Base-by-base conservation (phyloP, 2,329 filamentous ascomycete species). In the Chaetomium strumarium region DNA sequence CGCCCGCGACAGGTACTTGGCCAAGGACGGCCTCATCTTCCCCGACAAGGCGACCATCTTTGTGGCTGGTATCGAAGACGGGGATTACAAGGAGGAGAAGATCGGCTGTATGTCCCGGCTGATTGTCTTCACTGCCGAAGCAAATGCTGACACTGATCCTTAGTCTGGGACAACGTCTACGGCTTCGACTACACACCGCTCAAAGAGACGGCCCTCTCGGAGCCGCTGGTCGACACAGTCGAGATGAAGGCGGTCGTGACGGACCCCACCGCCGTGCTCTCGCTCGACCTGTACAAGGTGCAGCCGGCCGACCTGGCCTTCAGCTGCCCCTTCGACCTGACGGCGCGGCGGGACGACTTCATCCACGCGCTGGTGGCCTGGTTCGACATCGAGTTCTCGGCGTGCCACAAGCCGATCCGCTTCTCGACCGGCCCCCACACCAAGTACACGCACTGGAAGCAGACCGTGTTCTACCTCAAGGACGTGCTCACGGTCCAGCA, bases 381-480 rank as follows among this genome's bases (percentile, higher is more conserved):
- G 93, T 99, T 99, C 75, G 93, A 99, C 69, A 97, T 99, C 64
- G 92, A 97, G 67, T 99, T 99, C 75, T 88, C 88, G 47, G 91
- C 90, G 55, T 97, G 93, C 81, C 93, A 99, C 81, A 97, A 97
- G 81, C 88, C 90, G 31, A 90, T 99, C 67, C 83, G 85, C 67
- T 99, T 99, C 80, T 95, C 89, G 49, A 99, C 93, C 16, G 93
- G 93, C 19, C 93, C 93, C 29, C 93, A 97, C 74, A 95, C 92
- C 64, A 97, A 96, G 76, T 97, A 97, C 76, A 99, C 93, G 16
- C 93, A 99, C 80, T 99, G 93, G 93, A 99, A 99, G 77, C 93
- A 99, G 78, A 99, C 93, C 12, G 93, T 99, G 58, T 97, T 99
- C 76, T 99, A 99, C 75, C 79, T 99, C 58, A 83, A 88, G 66